phyloP scores from a whole-genome alignment of 257 asterid genomes.

The Ajuga chamaepitys region DNA sequence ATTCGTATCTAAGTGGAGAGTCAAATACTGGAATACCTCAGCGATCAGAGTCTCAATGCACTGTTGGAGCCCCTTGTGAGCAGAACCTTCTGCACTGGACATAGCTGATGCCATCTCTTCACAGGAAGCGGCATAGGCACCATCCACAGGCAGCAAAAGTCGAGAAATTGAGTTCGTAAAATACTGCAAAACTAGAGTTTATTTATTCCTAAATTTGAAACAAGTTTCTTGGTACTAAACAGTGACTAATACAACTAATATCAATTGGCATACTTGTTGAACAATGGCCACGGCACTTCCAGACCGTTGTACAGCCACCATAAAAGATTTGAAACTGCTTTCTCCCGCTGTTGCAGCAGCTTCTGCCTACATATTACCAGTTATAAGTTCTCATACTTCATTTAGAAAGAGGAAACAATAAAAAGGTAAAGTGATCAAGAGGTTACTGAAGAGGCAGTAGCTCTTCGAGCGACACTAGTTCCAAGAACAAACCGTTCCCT shows the following conservation, averaged over 20 bases:
- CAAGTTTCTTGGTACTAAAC: background rate
- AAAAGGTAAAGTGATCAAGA: slow-evolving; percentile 15
- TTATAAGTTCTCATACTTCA: background rate
- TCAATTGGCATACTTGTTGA: slow-evolving; percentile 66
- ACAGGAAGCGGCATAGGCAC: slow-evolving; percentile 91
- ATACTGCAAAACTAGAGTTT: slow-evolving; percentile 42
- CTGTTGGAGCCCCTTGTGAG: slow-evolving; percentile 95
- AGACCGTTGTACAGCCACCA: slow-evolving; percentile 91
- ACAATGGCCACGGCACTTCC: slow-evolving; percentile 97
- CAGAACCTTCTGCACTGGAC: slow-evolving; percentile 95
- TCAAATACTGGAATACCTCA: slow-evolving; percentile 42
- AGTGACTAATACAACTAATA: background rate
- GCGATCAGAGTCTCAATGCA: slow-evolving; percentile 96
- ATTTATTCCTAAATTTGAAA: background rate
- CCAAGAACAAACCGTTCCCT: slow-evolving; percentile 93
- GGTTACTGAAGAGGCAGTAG: slow-evolving; percentile 89
- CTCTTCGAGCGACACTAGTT: slow-evolving; percentile 82
- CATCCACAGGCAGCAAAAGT: slow-evolving; percentile 85
- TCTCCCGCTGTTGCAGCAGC: slow-evolving; percentile 99
- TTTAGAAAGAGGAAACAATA: background rate
- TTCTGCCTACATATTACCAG: slow-evolving; percentile 53
- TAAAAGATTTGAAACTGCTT: slow-evolving; percentile 85
- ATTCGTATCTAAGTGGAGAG: background rate
- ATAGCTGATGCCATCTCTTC: slow-evolving; percentile 98
- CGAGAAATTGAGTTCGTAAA: slow-evolving; percentile 90